phyloP scores from a whole-genome alignment of 768 basidiomycete genomes.

The Lentinula edodes region DNA sequence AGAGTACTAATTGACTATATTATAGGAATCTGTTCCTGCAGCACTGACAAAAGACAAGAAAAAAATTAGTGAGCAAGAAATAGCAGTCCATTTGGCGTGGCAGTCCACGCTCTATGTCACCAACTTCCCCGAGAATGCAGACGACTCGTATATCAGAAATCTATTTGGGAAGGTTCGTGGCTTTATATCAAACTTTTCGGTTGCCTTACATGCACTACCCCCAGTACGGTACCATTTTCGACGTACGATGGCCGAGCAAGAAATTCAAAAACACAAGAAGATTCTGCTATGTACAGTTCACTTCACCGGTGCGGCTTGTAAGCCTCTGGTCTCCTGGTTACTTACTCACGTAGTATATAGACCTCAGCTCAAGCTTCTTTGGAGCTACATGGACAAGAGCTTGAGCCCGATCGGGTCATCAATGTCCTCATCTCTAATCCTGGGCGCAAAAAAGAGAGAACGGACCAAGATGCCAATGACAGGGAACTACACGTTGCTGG shows the following conservation, averaged over 20 bases:
- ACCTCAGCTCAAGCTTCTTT: slow-evolving; percentile 68
- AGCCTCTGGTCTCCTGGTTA: background rate
- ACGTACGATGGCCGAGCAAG: slow-evolving; percentile 97
- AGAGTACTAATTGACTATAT: background rate
- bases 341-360: slow-evolving; percentile 24
- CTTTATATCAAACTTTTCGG: background rate
- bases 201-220: slow-evolving; percentile 4
- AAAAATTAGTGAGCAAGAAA: slow-evolving; percentile 65
- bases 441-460: slow-evolving; percentile 81
- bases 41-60: slow-evolving; percentile 96
- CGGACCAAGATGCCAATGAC: slow-evolving; percentile 80
- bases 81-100: slow-evolving; percentile 89
- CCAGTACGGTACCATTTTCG: slow-evolving; percentile 87
- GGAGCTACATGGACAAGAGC: slow-evolving; percentile 71
- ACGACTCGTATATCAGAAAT: slow-evolving; percentile 70
- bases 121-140: slow-evolving; percentile 84
- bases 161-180: slow-evolving; percentile 70
- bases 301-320: slow-evolving; percentile 60
- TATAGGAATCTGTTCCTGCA: slow-evolving; percentile 72
- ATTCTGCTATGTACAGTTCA: slow-evolving; percentile 93
- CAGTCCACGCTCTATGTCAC: slow-evolving; percentile 92
- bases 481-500: slow-evolving; percentile 87
- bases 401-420: slow-evolving; percentile 62
- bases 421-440: slow-evolving; percentile 89
- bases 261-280: slow-evolving; percentile 89